A percentile compares a stretch with the other conserved stretches of the same genome.
These are phyloP conservation scores for Sporobolomyces pararoseus DNA, from an alignment of 768 basidiomycete genomes.

Conservation along the genomic window DNA sequence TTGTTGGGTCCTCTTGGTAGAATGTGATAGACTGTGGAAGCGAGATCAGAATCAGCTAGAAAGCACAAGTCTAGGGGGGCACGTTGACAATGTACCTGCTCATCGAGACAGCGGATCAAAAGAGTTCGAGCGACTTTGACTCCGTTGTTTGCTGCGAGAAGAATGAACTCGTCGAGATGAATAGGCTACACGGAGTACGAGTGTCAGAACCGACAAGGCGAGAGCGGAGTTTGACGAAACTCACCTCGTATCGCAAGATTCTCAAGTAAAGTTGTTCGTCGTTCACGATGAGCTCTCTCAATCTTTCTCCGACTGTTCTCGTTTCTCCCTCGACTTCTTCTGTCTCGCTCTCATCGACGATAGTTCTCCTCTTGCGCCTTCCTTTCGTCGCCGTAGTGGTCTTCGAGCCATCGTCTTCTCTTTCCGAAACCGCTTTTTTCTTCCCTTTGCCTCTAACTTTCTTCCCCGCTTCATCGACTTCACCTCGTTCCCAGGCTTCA, in stretches of 20 bases:
- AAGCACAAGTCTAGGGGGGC: neutral
- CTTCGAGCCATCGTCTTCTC: neutral
- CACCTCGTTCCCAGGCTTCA: neutral
- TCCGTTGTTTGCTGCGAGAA: constrained; percentile 4
- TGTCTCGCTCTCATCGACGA: neutral
- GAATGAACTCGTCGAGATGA: constrained; percentile 34
- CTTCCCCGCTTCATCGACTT: neutral
- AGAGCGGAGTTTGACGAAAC: neutral
- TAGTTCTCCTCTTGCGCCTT: constrained; percentile 7
- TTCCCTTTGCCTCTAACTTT: too few relatives aligned
- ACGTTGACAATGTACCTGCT: constrained; percentile 14
- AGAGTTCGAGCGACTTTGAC: constrained; percentile 33
- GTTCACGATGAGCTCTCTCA: constrained; percentile 25
- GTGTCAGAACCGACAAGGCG: neutral
- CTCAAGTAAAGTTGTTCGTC: constrained; percentile 27
- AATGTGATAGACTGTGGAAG: constrained; percentile 30
- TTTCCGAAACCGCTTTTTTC: neutral
- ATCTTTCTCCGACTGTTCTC: constrained; percentile 26
- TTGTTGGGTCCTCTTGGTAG: constrained; percentile 34
- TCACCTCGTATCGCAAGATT: constrained; percentile 40
- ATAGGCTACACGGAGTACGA: constrained; percentile 21
- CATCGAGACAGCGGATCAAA: constrained; percentile 36
- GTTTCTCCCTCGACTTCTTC: neutral
- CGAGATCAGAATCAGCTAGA: neutral
- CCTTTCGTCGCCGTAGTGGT: constrained; percentile 9